These are phyloP conservation scores for Pleochaeta shiraiana DNA, from an alignment of 2,329 filamentous ascomycete species.

Conservation along the genomic window DNA sequence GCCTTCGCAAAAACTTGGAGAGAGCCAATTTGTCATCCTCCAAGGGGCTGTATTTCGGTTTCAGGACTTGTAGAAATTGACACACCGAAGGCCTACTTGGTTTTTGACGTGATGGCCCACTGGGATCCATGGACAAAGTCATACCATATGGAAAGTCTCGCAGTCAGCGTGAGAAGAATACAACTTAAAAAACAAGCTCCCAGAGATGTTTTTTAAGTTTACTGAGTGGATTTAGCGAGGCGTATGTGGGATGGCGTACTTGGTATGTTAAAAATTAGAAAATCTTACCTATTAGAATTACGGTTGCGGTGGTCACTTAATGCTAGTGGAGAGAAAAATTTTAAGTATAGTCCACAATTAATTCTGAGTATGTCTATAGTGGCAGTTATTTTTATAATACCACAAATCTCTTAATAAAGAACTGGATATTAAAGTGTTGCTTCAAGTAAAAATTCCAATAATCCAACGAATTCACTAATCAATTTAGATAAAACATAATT, in stretches of 20 bases:
- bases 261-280: background rate
- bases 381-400: too few species aligned
- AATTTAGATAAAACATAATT: too few species aligned
- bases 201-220: background rate
- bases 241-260: background rate
- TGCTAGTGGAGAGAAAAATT: too few species aligned
- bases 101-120: slow-evolving; percentile 29
- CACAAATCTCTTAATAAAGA: too few species aligned
- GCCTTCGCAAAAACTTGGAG: slow-evolving; percentile 25
- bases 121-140: slow-evolving; percentile 32
- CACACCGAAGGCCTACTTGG: slow-evolving; percentile 24
- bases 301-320: too few species aligned
- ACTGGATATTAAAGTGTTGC: too few species aligned
- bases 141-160: slow-evolving; percentile 18
- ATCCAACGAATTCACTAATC: too few species aligned
- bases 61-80: slow-evolving; percentile 32
- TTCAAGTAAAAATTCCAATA: too few species aligned
- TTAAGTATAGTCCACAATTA: too few species aligned
- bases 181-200: slow-evolving; percentile 22
- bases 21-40: slow-evolving; percentile 23
- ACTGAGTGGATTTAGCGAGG: background rate
- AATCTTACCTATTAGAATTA: too few species aligned
- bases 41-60: slow-evolving; percentile 29
- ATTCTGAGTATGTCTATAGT: too few species aligned
- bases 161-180: slow-evolving; percentile 24